Conservation (phyloP, 2,329 filamentous ascomycete species). For the Epicoccum nigrum region DNA sequence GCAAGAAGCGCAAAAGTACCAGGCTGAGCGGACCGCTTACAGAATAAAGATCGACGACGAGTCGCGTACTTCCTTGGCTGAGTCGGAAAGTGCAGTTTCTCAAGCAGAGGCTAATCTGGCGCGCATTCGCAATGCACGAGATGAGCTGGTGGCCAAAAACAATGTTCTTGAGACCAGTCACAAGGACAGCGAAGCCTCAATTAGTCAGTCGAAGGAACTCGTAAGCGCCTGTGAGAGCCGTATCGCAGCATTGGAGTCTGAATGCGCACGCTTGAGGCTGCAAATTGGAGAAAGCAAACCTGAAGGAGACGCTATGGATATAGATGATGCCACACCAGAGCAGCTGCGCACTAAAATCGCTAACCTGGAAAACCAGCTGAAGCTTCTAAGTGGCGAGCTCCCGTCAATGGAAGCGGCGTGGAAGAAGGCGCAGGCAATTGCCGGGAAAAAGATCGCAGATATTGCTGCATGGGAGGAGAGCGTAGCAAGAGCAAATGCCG, state of each 20-base stretch:
- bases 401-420: slow-evolving; percentile 89
- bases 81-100: slow-evolving; percentile 82
- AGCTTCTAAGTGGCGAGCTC: slow-evolving; percentile 84
- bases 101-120: slow-evolving; percentile 83
- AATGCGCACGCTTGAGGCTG: slow-evolving; percentile 73
- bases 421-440: slow-evolving; percentile 84
- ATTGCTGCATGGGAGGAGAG: slow-evolving; percentile 78
- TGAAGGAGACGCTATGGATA: slow-evolving; percentile 42
- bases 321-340: slow-evolving; percentile 68
- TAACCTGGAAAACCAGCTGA: slow-evolving; percentile 78
- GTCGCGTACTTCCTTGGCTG: slow-evolving; percentile 71
- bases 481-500: slow-evolving; percentile 73
- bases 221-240: slow-evolving; percentile 78
- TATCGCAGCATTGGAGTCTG: slow-evolving; percentile 80
- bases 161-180: slow-evolving; percentile 78
- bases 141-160: slow-evolving; percentile 84
- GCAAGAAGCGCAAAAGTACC: slow-evolving; percentile 83
- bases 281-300: slow-evolving; percentile 57
- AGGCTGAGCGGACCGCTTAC: slow-evolving; percentile 83
- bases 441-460: slow-evolving; percentile 85
- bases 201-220: slow-evolving; percentile 79
- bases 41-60: slow-evolving; percentile 83
- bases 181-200: slow-evolving; percentile 73
- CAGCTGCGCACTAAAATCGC: slow-evolving; percentile 76
- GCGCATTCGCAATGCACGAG: slow-evolving; percentile 80